Evolutionary conservation across 1,139 yeast species (phyloP).

Genomic region (Arxiozyma bovina): DNA sequence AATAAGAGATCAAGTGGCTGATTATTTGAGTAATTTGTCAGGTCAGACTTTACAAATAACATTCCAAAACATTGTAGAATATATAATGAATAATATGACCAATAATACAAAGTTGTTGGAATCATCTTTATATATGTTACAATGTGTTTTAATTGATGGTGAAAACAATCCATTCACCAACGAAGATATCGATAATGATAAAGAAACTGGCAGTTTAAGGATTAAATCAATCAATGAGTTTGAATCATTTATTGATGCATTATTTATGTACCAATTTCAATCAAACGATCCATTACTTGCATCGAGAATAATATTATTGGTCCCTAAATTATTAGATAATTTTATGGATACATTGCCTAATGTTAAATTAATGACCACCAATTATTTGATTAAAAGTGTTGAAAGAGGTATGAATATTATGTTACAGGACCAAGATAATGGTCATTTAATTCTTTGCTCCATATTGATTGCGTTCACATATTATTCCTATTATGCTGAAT

Average conservation of each 20-base stretch:
- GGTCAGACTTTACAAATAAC: constrained; percentile 12
- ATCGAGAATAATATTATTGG: constrained; percentile 38
- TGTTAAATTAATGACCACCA: constrained; percentile 34
- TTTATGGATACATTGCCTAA: constrained; percentile 34
- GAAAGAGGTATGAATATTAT: constrained; percentile 21
- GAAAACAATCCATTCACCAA: constrained; percentile 5
- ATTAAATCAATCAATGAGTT: neutral
- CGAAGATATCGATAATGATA: constrained; percentile 17
- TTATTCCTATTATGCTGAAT: constrained; percentile 42
- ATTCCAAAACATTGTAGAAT: constrained; percentile 15
- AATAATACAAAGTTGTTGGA: constrained; percentile 29
- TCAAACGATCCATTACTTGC: constrained; percentile 13
- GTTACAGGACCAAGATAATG: constrained; percentile 5
- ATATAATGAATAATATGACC: constrained; percentile 15
- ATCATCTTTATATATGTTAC: constrained; percentile 28
- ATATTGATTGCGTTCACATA: constrained; percentile 47
- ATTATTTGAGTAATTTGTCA: constrained; percentile 24
- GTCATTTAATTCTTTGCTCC: constrained; percentile 37
- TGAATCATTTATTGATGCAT: neutral
- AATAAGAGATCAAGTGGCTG: constrained; percentile 48
- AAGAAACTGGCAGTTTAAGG: constrained; percentile 5
- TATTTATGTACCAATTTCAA: constrained; percentile 1
- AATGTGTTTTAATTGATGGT: constrained; percentile 19
- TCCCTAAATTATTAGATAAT: constrained; percentile 52
- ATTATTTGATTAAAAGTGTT: constrained; percentile 35